Evolutionary conservation across 2,329 filamentous ascomycete species (phyloP).

Genomic region (Myriangium duriaei): DNA sequence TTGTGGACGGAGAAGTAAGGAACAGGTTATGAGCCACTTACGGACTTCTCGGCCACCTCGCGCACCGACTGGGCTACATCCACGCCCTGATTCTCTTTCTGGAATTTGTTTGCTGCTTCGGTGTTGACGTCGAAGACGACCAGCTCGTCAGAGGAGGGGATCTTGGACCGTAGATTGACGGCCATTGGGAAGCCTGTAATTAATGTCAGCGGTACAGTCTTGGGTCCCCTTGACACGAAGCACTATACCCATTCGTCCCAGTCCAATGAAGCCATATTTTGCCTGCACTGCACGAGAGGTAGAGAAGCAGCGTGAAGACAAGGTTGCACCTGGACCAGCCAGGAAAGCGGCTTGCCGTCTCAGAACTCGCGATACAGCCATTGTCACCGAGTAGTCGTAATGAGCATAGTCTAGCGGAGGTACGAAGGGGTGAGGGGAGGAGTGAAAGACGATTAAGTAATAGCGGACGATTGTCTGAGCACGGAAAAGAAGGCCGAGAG

Average conservation of each 20-base stretch:
- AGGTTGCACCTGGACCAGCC: constrained; percentile 15
- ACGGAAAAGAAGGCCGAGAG: too few relatives aligned
- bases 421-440: background rate
- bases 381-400: constrained; percentile 5
- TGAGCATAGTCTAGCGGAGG: constrained; percentile 8
- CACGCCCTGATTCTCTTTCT: constrained; percentile 41
- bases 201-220: constrained; percentile 1
- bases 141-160: constrained; percentile 49
- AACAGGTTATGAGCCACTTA: constrained; percentile 34
- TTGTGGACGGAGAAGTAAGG: constrained; percentile 11
- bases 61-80: constrained; percentile 44
- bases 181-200: constrained; percentile 57
- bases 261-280: constrained; percentile 39
- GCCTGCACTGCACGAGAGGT: constrained; percentile 29
- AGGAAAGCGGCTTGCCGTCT: constrained; percentile 8
- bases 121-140: constrained; percentile 55
- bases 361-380: constrained; percentile 10
- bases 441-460: background rate
- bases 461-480: background rate
- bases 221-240: constrained; percentile 11
- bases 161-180: constrained; percentile 54
- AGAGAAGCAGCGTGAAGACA: constrained; percentile 31
- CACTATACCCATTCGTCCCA: constrained; percentile 37
- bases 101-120: constrained; percentile 43
- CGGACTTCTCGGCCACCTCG: constrained; percentile 54